Percentiles rank a stretch among this genome's conserved stretches.
phyloP scores from a whole-genome alignment of 306 rosid genomes.

The Erythrophleum fordii region DNA sequence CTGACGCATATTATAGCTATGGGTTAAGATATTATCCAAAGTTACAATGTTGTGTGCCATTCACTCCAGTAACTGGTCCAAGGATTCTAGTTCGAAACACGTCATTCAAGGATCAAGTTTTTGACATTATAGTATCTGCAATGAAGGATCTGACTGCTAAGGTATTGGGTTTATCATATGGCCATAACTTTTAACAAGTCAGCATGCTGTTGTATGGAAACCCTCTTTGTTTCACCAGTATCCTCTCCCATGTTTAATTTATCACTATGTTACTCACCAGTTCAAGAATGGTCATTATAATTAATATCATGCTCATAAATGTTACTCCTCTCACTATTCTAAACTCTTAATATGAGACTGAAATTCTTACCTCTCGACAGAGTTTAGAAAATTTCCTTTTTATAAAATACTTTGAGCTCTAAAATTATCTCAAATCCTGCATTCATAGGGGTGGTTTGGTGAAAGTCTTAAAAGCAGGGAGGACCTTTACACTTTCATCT shows the following conservation, averaged over 20 bases:
- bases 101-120: constrained; percentile 64
- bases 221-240: neutral
- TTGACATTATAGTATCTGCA: constrained; percentile 67
- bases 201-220: neutral
- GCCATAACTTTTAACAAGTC: constrained; percentile 2
- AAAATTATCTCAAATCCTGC: neutral
- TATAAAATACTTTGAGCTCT: neutral
- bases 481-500: neutral
- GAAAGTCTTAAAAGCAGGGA: neutral
- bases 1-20: constrained; percentile 80
- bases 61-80: constrained; percentile 95
- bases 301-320: neutral
- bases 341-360: neutral
- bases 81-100: constrained; percentile 77
- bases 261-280: neutral
- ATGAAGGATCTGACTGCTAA: constrained; percentile 72
- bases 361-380: neutral
- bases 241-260: neutral
- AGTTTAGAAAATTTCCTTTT: neutral
- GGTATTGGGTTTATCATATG: constrained; percentile 47
- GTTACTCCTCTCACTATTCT: neutral
- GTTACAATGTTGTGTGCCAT: constrained; percentile 88
- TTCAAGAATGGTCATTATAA: neutral
- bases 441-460: neutral
- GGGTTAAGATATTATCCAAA: constrained; percentile 88